Conservation (phyloP, 1,139 yeast genomes). For the Debaryomycetaceae sp. region DNA sequence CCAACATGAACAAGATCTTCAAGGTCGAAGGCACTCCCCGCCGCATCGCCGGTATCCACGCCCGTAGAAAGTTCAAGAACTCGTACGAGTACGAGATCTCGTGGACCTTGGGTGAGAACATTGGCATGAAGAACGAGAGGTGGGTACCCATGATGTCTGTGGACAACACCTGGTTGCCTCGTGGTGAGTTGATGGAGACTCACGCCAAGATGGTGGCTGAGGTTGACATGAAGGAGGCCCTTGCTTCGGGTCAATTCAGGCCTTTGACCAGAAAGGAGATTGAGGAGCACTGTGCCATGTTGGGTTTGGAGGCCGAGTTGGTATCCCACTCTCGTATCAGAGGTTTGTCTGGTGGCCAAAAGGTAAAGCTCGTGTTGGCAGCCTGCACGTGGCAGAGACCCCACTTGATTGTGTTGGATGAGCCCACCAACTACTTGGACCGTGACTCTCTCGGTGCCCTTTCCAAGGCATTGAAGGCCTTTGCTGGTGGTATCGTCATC, state of each 20-base stretch:
- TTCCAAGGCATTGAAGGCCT: constrained; percentile 96
- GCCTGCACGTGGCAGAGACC: constrained; percentile 99
- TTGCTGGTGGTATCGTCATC: constrained; percentile 99
- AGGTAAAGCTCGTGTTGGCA: constrained; percentile 98
- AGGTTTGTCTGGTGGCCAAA: constrained; percentile 99
- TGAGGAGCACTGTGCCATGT: constrained; percentile 96
- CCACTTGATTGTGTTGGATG: constrained; percentile 97
- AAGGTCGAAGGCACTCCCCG: constrained; percentile 97
- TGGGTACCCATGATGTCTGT: constrained; percentile 99
- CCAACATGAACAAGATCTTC: constrained; percentile 98
- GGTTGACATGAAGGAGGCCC: constrained; percentile 99
- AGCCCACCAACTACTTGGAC: constrained; percentile 98
- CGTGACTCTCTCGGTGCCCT: constrained; percentile 99
- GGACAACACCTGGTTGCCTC: constrained; percentile 99
- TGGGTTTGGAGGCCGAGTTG: constrained; percentile 98
- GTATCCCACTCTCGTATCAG: constrained; percentile 99
- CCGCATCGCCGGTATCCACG: constrained; percentile 89
- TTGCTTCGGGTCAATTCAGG: constrained; percentile 99
- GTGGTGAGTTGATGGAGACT: constrained; percentile 98
- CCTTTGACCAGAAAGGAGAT: constrained; percentile 99
- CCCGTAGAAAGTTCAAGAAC: constrained; percentile 99
- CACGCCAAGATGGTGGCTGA: constrained; percentile 99
- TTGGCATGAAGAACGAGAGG: constrained; percentile 98
- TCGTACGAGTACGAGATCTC: constrained; percentile 99
- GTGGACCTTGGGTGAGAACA: constrained; percentile 93